Evolutionary conservation across 2,329 filamentous ascomycete genomes (phyloP).

Genomic region (Colletotrichum abscissum): DNA sequence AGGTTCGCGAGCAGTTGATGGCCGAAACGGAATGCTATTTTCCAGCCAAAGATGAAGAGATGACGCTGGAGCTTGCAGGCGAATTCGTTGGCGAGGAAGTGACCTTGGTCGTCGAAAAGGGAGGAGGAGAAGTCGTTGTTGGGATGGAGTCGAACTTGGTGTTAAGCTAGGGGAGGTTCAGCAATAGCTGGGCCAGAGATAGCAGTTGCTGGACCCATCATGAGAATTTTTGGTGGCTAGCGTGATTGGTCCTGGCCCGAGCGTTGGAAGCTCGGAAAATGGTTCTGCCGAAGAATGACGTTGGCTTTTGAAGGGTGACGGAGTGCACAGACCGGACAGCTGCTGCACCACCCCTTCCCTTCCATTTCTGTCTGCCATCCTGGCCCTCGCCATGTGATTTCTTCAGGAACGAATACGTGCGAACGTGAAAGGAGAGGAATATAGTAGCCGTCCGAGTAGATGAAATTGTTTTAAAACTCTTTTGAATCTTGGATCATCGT

Average conservation of each 20-base stretch:
- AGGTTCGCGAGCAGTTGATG: slow-evolving; percentile 16
- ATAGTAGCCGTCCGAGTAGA: no score
- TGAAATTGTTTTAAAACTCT: no score
- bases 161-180: slow-evolving; percentile 17
- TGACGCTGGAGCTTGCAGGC: slow-evolving; percentile 12
- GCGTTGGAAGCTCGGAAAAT: neutral
- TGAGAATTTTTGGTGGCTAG: slow-evolving; percentile 36
- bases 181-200: slow-evolving; percentile 23
- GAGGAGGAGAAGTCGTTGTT: slow-evolving; percentile 6
- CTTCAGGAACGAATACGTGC: neutral
- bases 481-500: no score
- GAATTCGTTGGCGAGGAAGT: slow-evolving; percentile 17
- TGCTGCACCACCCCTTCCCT: neutral
- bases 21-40: slow-evolving; percentile 18
- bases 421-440: neutral
- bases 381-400: neutral
- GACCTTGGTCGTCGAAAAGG: slow-evolving; percentile 13
- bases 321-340: neutral
- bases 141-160: slow-evolving; percentile 16
- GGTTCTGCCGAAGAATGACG: slow-evolving; percentile 25
- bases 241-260: slow-evolving; percentile 14
- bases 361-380: neutral
- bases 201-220: slow-evolving; percentile 26
- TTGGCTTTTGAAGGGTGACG: neutral
- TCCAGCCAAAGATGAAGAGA: slow-evolving; percentile 17